These are phyloP conservation scores for Rosa persica DNA, from an alignment of 306 rosid genomes.

Conservation along the genomic window DNA sequence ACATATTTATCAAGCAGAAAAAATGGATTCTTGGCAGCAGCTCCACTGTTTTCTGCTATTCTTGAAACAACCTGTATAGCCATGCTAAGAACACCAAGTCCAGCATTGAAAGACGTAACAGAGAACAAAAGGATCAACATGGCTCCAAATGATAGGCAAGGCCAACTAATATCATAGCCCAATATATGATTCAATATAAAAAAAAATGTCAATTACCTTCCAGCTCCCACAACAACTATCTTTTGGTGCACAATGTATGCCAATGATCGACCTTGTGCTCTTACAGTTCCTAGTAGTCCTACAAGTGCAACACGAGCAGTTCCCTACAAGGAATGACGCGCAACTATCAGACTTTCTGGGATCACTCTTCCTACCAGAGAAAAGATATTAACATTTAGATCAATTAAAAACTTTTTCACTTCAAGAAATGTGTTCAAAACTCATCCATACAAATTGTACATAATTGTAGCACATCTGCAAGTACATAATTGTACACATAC, in stretches of 20 bases:
- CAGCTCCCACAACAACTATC: constrained; percentile 99
- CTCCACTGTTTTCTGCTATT: constrained; percentile 64
- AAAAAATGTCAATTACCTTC: constrained; percentile 62
- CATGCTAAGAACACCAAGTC: constrained; percentile 91
- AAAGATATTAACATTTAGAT: too few relatives aligned
- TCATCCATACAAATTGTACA: too few relatives aligned
- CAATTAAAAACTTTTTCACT: too few relatives aligned
- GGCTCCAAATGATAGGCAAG: constrained; percentile 23
- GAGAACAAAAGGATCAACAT: constrained; percentile 25
- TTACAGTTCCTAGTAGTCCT: constrained; percentile 87
- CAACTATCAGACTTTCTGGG: constrained; percentile 10
- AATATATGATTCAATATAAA: constrained; percentile 20
- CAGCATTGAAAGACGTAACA: constrained; percentile 67
- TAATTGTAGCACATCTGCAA: too few relatives aligned
- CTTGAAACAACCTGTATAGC: constrained; percentile 78
- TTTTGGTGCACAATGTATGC: constrained; percentile 78
- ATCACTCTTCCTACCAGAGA: too few relatives aligned
- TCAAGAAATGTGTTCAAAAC: too few relatives aligned
- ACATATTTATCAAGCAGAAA: constrained; percentile 88
- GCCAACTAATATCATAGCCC: constrained; percentile 25
- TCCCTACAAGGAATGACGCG: constrained; percentile 58
- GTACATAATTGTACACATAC: neutral
- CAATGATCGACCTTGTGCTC: constrained; percentile 93
- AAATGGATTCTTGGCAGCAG: constrained; percentile 64
- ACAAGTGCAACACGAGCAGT: constrained; percentile 99